Evolutionary conservation across 176 grass and related monocot genomes (phyloP).

Genomic region (Secale cereale): DNA sequence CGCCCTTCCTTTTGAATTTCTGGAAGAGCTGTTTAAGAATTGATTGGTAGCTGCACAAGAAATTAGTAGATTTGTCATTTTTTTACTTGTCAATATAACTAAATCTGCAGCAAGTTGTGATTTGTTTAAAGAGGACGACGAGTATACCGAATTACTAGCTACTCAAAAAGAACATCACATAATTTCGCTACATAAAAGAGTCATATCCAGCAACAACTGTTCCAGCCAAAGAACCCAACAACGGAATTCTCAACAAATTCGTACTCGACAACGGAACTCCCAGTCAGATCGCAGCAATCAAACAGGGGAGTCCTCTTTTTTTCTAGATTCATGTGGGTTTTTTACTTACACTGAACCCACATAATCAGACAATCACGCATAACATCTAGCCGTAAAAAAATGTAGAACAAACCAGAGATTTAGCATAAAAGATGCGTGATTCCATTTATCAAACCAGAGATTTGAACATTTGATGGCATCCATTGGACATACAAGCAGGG

Average conservation of each 20-base stretch:
- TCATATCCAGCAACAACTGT: too few relatives aligned
- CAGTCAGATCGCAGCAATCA: too few relatives aligned
- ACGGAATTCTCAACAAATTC: too few relatives aligned
- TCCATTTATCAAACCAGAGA: background rate
- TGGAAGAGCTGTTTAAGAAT: conserved; percentile 82
- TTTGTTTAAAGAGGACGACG: background rate
- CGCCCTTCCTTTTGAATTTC: conserved; percentile 59
- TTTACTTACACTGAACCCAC: background rate
- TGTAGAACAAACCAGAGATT: background rate
- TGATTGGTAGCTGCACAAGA: conserved; percentile 54
- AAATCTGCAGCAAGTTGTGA: background rate
- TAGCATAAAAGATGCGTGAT: background rate
- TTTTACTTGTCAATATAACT: background rate
- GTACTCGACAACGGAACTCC: too few relatives aligned
- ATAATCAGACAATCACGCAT: too few relatives aligned
- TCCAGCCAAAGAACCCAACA: too few relatives aligned
- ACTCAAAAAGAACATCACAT: background rate
- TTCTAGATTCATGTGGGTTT: background rate
- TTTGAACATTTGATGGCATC: background rate
- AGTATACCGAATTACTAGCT: background rate
- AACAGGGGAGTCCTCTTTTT: too few relatives aligned
- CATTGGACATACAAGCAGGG: background rate
- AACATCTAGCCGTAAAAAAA: background rate
- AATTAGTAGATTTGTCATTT: background rate
- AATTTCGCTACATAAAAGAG: background rate